Percentiles rank a stretch among this genome's conserved stretches.
Evolutionary conservation across 2,329 filamentous ascomycete species (phyloP).

Genomic region (Magnaporthiopsis incrustans): DNA sequence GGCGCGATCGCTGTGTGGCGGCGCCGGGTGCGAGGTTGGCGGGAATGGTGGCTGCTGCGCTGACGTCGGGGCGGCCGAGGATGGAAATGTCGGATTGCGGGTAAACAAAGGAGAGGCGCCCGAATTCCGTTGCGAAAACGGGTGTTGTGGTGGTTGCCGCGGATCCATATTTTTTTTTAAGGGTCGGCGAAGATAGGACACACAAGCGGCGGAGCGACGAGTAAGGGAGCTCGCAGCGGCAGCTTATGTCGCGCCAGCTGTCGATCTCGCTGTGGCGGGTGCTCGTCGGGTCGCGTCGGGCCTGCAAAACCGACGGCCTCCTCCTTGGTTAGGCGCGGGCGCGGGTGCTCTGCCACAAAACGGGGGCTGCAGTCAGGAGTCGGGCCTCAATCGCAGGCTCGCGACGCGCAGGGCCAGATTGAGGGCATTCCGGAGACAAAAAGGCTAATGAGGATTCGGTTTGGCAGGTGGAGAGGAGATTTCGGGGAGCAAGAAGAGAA

Average conservation of each 20-base stretch:
- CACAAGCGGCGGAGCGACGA: not conserved
- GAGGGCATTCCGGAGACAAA: not conserved
- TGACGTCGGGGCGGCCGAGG: conserved; percentile 14
- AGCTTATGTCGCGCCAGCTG: not conserved
- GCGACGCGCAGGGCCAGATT: not conserved
- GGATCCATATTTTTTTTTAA: conserved; percentile 24
- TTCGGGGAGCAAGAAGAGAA: not conserved
- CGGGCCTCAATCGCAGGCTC: not conserved
- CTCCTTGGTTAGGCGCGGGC: no score
- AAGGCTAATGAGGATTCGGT: not conserved
- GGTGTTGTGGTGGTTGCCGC: conserved; percentile 24
- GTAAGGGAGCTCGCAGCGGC: not conserved
- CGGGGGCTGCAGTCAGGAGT: not conserved
- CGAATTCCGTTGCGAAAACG: conserved; percentile 24
- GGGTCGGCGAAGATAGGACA: not conserved
- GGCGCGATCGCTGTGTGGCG: conserved; percentile 15
- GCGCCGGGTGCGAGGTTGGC: conserved; percentile 14
- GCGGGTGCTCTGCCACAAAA: not conserved
- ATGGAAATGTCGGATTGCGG: conserved; percentile 19
- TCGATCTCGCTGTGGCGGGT: not conserved
- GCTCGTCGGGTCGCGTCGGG: not conserved
- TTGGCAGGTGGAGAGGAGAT: conserved; percentile 1
- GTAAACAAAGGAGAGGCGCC: conserved; percentile 22
- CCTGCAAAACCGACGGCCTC: not conserved
- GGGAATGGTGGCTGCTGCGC: conserved; percentile 10